A percentile compares a stretch with the other conserved stretches of the same genome.
phyloP scores from a whole-genome alignment of 306 rosid species.

The Geum urbanum region DNA sequence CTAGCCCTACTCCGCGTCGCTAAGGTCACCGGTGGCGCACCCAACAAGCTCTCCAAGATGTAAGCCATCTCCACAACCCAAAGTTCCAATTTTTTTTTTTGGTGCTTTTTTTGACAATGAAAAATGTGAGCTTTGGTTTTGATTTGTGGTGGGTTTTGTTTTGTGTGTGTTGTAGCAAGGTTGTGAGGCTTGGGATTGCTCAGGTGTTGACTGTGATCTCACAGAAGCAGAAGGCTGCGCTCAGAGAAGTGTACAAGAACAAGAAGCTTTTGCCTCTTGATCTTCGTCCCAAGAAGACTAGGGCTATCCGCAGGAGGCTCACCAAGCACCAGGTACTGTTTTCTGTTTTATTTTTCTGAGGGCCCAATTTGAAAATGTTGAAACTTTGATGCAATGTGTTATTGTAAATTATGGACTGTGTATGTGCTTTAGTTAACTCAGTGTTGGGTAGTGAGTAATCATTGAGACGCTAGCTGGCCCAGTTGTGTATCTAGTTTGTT shows the following conservation, averaged over 20 bases:
- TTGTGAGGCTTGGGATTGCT: slow-evolving; percentile 86
- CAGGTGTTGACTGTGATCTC: slow-evolving; percentile 95
- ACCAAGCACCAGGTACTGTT: slow-evolving; percentile 82
- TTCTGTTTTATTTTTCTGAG: not conserved
- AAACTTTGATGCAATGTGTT: not conserved
- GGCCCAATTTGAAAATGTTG: not conserved
- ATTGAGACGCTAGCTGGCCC: too few species aligned
- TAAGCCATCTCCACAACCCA: slow-evolving; percentile 6
- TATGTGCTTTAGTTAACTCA: too few species aligned
- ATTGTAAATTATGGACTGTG: not conserved
- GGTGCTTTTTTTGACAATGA: too few species aligned
- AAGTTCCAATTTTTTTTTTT: not conserved
- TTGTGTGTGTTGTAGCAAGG: slow-evolving; percentile 78
- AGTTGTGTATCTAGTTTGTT: too few species aligned
- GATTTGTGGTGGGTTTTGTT: slow-evolving; percentile 1
- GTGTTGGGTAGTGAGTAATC: too few species aligned
- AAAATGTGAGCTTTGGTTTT: not conserved
- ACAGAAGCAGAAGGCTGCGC: slow-evolving; percentile 86
- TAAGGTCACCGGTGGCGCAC: slow-evolving; percentile 97
- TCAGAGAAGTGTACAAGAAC: slow-evolving; percentile 84
- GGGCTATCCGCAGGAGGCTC: slow-evolving; percentile 90
- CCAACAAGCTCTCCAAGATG: slow-evolving; percentile 99
- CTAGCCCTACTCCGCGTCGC: slow-evolving; percentile 92
- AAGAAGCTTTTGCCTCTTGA: slow-evolving; percentile 91
- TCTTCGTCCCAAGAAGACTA: slow-evolving; percentile 97